These are phyloP conservation scores for Neurospora sublineolata DNA, from an alignment of 495 filamentous ascomycete genomes.

Conservation along the genomic window DNA sequence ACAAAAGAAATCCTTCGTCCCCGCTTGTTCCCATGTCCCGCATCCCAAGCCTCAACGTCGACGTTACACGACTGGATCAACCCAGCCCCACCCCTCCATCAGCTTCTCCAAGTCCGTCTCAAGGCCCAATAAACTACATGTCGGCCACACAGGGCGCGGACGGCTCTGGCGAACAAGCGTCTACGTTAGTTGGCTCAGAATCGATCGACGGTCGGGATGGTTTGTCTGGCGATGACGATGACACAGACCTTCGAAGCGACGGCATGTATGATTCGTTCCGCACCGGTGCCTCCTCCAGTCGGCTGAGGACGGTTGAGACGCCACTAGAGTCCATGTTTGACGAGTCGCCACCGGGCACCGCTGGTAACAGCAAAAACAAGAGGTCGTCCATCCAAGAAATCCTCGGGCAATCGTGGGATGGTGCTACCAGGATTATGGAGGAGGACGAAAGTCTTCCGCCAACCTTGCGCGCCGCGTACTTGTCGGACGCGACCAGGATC, in stretches of 20 bases:
- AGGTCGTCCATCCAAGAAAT: slow-evolving; percentile 47
- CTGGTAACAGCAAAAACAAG: slow-evolving; percentile 43
- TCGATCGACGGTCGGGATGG: slow-evolving; percentile 57
- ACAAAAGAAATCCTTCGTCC: slow-evolving; percentile 40
- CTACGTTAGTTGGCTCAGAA: slow-evolving; percentile 76
- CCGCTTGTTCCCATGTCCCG: slow-evolving; percentile 45
- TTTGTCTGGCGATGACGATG: slow-evolving; percentile 70
- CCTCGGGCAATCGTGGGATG: slow-evolving; percentile 35
- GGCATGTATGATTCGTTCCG: slow-evolving; percentile 86
- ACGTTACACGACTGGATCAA: slow-evolving; percentile 34
- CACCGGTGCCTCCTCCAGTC: slow-evolving; percentile 57
- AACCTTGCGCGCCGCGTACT: slow-evolving; percentile 34
- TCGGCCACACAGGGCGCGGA: slow-evolving; percentile 15
- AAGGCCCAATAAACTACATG: slow-evolving; percentile 17
- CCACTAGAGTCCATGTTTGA: slow-evolving; percentile 84
- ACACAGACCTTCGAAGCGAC: slow-evolving; percentile 77
- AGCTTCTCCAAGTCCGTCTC: slow-evolving; percentile 12
- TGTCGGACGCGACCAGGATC: slow-evolving; percentile 12
- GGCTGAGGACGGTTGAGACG: slow-evolving; percentile 38
- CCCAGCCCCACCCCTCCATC: slow-evolving; percentile 25
- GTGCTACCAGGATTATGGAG: slow-evolving; percentile 48
- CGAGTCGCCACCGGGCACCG: slow-evolving; percentile 48
- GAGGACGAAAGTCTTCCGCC: slow-evolving; percentile 53
- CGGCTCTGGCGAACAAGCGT: slow-evolving; percentile 51
- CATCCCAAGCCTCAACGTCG: slow-evolving; percentile 46